A percentile compares a stretch with the other conserved stretches of the same genome.
phyloP scores from a whole-genome alignment of 129 eudicot genomes.

The Flaveria ramosissima region DNA sequence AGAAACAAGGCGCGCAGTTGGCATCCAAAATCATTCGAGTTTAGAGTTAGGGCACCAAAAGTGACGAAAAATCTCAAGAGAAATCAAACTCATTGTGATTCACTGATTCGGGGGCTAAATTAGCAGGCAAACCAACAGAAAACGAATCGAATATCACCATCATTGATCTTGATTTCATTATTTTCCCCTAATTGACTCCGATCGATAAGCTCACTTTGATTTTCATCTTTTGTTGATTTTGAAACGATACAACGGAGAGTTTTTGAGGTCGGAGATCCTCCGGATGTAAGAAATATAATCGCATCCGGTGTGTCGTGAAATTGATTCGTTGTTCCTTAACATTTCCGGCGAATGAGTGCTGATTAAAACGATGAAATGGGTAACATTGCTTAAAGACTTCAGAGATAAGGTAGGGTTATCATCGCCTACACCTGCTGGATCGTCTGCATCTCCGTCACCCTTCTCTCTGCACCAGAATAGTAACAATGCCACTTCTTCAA shows the following conservation, averaged over 20 bases:
- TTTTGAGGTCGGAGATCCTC: constrained; percentile 48
- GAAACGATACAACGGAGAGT: constrained; percentile 25
- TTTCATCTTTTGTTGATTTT: background rate
- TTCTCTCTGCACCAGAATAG: constrained; percentile 36
- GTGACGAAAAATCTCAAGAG: background rate
- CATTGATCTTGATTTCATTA: constrained; percentile 36
- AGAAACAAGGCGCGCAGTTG: constrained; percentile 89
- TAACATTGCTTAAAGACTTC: constrained; percentile 87
- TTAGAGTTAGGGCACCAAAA: constrained; percentile 34
- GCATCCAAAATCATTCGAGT: constrained; percentile 45
- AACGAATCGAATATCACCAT: constrained; percentile 5
- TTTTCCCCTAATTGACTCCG: constrained; percentile 38
- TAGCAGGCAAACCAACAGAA: constrained; percentile 25
- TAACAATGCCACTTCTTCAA: constrained; percentile 43
- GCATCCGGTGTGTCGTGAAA: constrained; percentile 37
- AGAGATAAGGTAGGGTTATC: constrained; percentile 88
- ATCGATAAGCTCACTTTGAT: constrained; percentile 46
- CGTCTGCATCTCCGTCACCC: constrained; percentile 47
- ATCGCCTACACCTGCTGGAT: constrained; percentile 40
- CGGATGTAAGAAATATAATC: constrained; percentile 29
- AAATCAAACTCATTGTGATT: constrained; percentile 13
- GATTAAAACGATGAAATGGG: constrained; percentile 91
- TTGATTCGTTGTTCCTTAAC: constrained; percentile 22
- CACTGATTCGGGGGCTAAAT: constrained; percentile 21
- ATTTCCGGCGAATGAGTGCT: constrained; percentile 43